These are phyloP conservation scores for Stentor roeselii DNA, from an alignment of 73 alveolate genomes.

Conservation along the genomic window DNA sequence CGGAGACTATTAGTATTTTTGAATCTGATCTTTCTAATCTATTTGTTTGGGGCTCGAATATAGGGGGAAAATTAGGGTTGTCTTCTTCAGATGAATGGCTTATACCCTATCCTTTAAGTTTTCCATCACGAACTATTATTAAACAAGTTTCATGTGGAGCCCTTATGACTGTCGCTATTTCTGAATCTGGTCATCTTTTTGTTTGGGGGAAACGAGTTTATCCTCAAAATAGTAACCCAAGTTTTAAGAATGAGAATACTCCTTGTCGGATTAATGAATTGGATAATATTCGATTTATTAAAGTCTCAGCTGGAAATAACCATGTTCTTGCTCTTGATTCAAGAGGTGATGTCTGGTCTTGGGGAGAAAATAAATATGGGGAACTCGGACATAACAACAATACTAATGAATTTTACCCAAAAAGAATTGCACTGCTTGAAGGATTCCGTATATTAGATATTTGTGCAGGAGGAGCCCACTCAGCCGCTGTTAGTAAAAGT, in stretches of 20 bases:
- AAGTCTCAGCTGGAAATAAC: slow-evolving; percentile 13
- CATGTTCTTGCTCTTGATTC: background rate
- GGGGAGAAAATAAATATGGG: slow-evolving; percentile 7
- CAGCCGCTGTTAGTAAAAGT: background rate
- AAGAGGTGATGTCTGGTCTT: background rate
- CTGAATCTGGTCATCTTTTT: background rate
- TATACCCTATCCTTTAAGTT: background rate
- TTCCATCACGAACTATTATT: background rate
- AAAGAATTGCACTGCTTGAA: background rate
- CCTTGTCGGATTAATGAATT: background rate
- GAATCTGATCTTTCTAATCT: background rate
- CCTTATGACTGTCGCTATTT: background rate
- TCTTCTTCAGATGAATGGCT: background rate
- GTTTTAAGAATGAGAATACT: background rate
- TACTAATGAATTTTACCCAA: slow-evolving; percentile 12
- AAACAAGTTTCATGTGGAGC: background rate
- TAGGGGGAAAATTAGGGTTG: background rate
- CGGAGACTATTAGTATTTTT: background rate
- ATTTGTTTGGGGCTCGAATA: background rate
- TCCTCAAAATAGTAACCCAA: background rate
- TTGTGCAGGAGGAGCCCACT: slow-evolving; percentile 11
- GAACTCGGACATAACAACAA: background rate
- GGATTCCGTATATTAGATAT: background rate
- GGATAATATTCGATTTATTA: background rate
- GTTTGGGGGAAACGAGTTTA: background rate